Conservation (phyloP, 345 rosid genomes). For the Geranium brycei region DNA sequence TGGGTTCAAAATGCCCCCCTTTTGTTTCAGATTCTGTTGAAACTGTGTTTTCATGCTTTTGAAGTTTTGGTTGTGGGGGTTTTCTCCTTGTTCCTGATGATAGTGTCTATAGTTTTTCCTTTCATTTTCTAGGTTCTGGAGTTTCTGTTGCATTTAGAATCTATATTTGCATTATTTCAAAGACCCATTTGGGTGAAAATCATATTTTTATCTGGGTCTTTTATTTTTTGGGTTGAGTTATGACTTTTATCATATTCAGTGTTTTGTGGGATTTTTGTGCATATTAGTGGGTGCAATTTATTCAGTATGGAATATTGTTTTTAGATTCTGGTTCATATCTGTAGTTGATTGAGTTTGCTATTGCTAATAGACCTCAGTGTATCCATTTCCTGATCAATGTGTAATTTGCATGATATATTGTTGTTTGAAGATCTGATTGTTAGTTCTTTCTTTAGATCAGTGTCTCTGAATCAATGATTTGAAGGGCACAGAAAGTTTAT, state of each 20-base stretch:
- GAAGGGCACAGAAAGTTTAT: background rate
- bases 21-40: background rate
- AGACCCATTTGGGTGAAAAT: background rate
- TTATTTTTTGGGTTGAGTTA: too few species aligned
- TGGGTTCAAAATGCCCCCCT: background rate
- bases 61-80: background rate
- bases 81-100: background rate
- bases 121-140: background rate
- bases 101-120: background rate
- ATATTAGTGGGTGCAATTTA: too few species aligned
- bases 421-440: conserved; percentile 20
- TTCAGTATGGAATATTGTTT: too few species aligned
- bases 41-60: background rate
- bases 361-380: background rate
- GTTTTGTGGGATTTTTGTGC: too few species aligned
- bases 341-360: background rate
- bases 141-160: background rate
- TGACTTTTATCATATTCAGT: too few species aligned
- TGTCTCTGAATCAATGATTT: too few species aligned
- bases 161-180: background rate
- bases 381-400: too few species aligned
- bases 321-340: too few species aligned
- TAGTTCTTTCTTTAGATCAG: background rate
- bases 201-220: background rate
- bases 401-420: too few species aligned